Evolutionary conservation across 129 eudicot species (phyloP).

Genomic region (Centella asiatica): DNA sequence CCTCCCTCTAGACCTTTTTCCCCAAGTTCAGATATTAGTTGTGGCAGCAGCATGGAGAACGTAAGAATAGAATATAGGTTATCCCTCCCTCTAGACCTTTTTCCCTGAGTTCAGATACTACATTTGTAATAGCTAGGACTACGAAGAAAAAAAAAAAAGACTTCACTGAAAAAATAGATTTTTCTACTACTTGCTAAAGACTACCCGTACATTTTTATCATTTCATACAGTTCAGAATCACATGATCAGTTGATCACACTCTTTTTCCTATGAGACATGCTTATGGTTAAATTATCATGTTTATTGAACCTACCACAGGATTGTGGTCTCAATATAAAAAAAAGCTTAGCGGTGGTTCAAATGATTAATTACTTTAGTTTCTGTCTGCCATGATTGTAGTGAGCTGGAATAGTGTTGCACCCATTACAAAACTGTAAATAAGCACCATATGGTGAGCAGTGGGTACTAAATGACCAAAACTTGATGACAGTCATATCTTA

Average conservation of each 20-base stretch:
- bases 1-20: no score
- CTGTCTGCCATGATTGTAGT: slow-evolving; percentile 33
- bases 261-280: neutral
- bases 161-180: neutral
- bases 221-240: neutral
- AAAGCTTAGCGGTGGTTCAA: neutral
- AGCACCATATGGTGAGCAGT: no score
- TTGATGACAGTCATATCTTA: no score
- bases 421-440: slow-evolving; percentile 18
- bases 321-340: slow-evolving; percentile 9
- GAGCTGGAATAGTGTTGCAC: slow-evolving; percentile 27
- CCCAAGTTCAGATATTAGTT: no score
- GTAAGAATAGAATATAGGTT: no score
- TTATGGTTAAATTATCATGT: neutral
- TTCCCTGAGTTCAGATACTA: no score
- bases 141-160: neutral
- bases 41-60: no score
- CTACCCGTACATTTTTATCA: neutral
- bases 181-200: neutral
- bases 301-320: neutral
- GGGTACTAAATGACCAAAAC: no score
- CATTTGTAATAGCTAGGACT: no score
- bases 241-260: neutral
- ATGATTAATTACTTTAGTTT: neutral
- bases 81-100: no score